Evolutionary conservation across 768 basidiomycete species (phyloP).

Genomic region (Suillus tomentosus): DNA sequence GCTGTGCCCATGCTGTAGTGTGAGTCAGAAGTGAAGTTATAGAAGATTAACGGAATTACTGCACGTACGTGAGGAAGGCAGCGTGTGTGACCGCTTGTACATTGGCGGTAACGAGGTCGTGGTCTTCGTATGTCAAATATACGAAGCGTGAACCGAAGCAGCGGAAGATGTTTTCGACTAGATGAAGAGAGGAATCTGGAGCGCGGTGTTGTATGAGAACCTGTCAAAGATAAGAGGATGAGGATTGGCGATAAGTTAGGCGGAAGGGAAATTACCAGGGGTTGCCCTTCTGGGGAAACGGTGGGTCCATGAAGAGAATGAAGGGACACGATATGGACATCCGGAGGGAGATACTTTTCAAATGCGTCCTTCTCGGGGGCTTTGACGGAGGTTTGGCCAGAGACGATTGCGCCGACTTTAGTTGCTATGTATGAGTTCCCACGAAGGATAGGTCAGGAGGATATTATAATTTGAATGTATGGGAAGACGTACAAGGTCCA

Average conservation of each 20-base stretch:
- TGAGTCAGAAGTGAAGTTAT: slow-evolving; percentile 7
- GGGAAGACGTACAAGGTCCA: slow-evolving; percentile 75
- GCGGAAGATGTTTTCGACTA: slow-evolving; percentile 83
- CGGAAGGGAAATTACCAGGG: slow-evolving; percentile 59
- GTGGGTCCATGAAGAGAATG: slow-evolving; percentile 95
- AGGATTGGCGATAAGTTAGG: slow-evolving; percentile 1
- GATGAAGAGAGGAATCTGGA: slow-evolving; percentile 62
- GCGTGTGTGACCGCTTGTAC: slow-evolving; percentile 99
- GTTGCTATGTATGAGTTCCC: slow-evolving; percentile 59
- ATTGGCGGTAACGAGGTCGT: slow-evolving; percentile 95
- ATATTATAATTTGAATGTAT: background rate
- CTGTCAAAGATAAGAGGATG: slow-evolving; percentile 41
- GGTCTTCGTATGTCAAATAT: slow-evolving; percentile 93
- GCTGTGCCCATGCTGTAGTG: slow-evolving; percentile 92
- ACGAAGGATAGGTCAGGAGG: slow-evolving; percentile 9
- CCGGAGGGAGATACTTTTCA: slow-evolving; percentile 81
- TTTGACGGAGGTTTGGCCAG: slow-evolving; percentile 97
- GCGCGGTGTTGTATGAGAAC: slow-evolving; percentile 88
- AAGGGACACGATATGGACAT: slow-evolving; percentile 87
- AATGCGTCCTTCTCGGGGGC: slow-evolving; percentile 91
- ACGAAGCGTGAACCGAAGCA: slow-evolving; percentile 86
- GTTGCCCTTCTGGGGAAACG: slow-evolving; percentile 87
- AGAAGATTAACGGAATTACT: background rate
- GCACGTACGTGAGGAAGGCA: slow-evolving; percentile 84
- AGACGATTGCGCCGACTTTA: slow-evolving; percentile 87